Evolutionary conservation across 2,329 filamentous ascomycete species (phyloP).

Genomic region (Dothistroma septosporum): DNA sequence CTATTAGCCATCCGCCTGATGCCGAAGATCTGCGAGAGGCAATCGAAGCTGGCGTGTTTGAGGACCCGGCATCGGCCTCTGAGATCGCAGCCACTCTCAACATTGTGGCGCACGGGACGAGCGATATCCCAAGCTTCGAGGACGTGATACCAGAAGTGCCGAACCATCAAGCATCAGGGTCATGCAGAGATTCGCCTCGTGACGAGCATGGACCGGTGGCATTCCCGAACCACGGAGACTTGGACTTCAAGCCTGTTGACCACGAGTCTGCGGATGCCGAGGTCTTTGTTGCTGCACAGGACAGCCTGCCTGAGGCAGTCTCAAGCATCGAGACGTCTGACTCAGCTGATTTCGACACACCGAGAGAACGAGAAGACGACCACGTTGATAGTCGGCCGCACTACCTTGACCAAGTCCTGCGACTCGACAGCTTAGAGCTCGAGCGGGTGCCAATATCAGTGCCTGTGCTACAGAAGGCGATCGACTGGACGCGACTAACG

Average conservation of each 20-base stretch:
- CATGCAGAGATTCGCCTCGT: too few relatives aligned
- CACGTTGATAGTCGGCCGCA: conserved; percentile 30
- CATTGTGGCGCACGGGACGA: neutral
- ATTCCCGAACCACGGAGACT: neutral
- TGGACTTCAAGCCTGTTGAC: neutral
- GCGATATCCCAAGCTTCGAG: neutral
- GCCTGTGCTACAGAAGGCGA: conserved; percentile 62
- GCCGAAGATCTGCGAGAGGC: neutral
- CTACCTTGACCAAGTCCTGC: conserved; percentile 55
- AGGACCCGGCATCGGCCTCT: neutral
- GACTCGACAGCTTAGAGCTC: conserved; percentile 67
- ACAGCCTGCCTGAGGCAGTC: neutral
- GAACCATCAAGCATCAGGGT: neutral
- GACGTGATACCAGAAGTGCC: conserved; percentile 6
- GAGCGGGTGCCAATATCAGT: conserved; percentile 72
- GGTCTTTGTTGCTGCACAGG: neutral
- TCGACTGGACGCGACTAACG: conserved; percentile 71
- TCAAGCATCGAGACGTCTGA: neutral
- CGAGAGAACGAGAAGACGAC: conserved; percentile 5
- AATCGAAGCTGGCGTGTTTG: neutral
- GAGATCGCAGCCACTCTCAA: conserved; percentile 11
- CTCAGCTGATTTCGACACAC: neutral
- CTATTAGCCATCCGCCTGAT: neutral
- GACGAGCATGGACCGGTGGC: neutral
- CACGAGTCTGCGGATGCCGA: neutral